These are phyloP conservation scores for Venturia effusa DNA, from an alignment of 2,329 filamentous ascomycete species.

Conservation along the genomic window DNA sequence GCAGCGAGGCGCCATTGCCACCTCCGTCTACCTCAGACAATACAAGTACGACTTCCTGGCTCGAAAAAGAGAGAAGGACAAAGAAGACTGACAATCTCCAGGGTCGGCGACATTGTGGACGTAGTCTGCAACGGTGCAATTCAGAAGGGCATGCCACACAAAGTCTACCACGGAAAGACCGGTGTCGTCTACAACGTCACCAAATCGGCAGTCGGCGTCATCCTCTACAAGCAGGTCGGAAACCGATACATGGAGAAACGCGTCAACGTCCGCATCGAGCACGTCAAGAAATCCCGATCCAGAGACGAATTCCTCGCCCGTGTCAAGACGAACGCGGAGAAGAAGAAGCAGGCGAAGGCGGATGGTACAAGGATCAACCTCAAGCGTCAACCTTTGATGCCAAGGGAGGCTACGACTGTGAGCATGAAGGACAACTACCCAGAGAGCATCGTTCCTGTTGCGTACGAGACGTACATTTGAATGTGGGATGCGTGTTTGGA, in stretches of 20 bases:
- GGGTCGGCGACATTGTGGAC: constrained; percentile 97
- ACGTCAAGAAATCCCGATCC: constrained; percentile 88
- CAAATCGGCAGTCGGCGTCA: constrained; percentile 94
- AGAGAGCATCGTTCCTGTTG: constrained; percentile 80
- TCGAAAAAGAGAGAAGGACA: constrained; percentile 10
- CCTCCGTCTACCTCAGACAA: constrained; percentile 88
- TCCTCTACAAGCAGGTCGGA: constrained; percentile 99
- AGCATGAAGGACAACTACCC: constrained; percentile 72
- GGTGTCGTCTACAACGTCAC: constrained; percentile 65
- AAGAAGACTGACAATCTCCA: constrained; percentile 39
- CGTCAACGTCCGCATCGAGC: constrained; percentile 95
- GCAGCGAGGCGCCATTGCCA: constrained; percentile 84
- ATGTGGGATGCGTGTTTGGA: not conserved
- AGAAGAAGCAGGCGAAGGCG: constrained; percentile 87
- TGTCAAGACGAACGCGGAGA: constrained; percentile 90
- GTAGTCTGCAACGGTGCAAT: constrained; percentile 98
- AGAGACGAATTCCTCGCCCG: constrained; percentile 93
- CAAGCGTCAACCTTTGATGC: constrained; percentile 77
- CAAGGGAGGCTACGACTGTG: constrained; percentile 71
- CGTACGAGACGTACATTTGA: constrained; percentile 97
- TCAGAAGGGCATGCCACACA: constrained; percentile 62
- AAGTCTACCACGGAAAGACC: constrained; percentile 94
- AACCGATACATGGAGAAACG: constrained; percentile 99
- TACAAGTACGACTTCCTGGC: constrained; percentile 58
- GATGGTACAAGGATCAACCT: constrained; percentile 79